A percentile compares a stretch with the other conserved stretches of the same genome.
Evolutionary conservation across 169 alveolate genomes (phyloP).

Genomic region (Plasmodium cynomolgi): DNA sequence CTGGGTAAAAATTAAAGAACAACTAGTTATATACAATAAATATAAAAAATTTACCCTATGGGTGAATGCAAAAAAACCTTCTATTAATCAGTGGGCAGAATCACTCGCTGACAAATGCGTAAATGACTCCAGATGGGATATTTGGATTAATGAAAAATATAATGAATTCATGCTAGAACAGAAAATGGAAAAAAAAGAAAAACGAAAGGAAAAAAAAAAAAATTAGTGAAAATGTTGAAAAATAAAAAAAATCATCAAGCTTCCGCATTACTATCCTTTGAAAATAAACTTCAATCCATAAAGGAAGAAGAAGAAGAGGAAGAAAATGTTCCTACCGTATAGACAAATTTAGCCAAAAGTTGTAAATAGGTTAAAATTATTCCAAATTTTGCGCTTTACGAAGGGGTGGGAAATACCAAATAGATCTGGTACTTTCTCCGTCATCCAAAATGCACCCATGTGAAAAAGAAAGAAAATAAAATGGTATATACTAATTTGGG

Average conservation of each 20-base stretch:
- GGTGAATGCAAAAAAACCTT: neutral
- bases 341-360: neutral
- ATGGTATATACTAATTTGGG: neutral
- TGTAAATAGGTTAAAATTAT: neutral
- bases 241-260: neutral
- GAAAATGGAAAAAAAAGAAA: neutral
- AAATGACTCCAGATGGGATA: neutral
- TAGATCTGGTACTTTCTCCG: neutral
- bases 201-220: neutral
- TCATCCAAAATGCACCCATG: neutral
- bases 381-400: neutral
- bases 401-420: neutral
- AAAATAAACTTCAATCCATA: neutral
- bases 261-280: neutral
- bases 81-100: neutral
- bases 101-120: neutral
- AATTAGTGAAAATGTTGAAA: neutral
- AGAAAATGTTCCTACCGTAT: neutral
- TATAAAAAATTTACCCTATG: neutral
- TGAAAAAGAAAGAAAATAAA: too few species aligned
- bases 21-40: neutral
- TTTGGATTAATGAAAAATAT: neutral
- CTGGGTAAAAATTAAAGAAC: constrained; percentile 24
- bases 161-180: neutral
- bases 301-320: neutral